phyloP scores from a whole-genome alignment of 768 basidiomycete genomes.

The Boletus reticuloceps region DNA sequence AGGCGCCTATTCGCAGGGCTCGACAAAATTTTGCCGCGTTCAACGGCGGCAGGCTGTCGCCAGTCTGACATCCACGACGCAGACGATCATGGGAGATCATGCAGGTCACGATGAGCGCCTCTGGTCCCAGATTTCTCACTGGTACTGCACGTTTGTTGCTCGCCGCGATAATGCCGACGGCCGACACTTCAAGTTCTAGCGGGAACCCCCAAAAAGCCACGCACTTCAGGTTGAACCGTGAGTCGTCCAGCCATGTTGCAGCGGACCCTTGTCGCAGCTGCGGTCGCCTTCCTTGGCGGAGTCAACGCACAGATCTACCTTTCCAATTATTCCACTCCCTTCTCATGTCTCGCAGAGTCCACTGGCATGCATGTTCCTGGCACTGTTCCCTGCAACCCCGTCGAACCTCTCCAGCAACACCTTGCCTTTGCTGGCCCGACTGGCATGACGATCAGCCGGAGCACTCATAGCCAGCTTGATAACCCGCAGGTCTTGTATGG shows the following conservation, averaged over 20 bases:
- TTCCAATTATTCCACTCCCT: slow-evolving; percentile 6
- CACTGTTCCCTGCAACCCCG: slow-evolving; percentile 25
- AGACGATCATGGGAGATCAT: neutral
- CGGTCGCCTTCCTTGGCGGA: slow-evolving; percentile 1
- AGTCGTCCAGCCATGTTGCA: slow-evolving; percentile 1
- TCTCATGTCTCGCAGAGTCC: slow-evolving; percentile 26
- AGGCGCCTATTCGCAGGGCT: too few species aligned
- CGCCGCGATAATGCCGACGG: neutral
- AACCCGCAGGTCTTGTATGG: slow-evolving; percentile 27
- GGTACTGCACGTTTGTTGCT: neutral
- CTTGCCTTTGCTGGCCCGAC: slow-evolving; percentile 24
- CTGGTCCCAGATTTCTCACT: neutral
- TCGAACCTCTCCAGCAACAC: slow-evolving; percentile 25
- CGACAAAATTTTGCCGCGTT: too few species aligned
- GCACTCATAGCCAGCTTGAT: slow-evolving; percentile 17
- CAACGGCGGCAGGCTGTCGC: too few species aligned
- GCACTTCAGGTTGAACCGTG: neutral
- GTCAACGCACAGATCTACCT: slow-evolving; percentile 19
- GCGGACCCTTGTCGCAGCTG: slow-evolving; percentile 3
- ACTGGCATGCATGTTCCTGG: slow-evolving; percentile 29
- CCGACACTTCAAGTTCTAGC: too few species aligned
- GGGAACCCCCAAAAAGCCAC: neutral
- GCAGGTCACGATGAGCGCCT: neutral
- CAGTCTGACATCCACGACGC: too few species aligned
- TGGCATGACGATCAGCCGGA: slow-evolving; percentile 30